Base-by-base conservation (phyloP, 495 filamentous ascomycete species). In the Daldinia concentrica region DNA sequence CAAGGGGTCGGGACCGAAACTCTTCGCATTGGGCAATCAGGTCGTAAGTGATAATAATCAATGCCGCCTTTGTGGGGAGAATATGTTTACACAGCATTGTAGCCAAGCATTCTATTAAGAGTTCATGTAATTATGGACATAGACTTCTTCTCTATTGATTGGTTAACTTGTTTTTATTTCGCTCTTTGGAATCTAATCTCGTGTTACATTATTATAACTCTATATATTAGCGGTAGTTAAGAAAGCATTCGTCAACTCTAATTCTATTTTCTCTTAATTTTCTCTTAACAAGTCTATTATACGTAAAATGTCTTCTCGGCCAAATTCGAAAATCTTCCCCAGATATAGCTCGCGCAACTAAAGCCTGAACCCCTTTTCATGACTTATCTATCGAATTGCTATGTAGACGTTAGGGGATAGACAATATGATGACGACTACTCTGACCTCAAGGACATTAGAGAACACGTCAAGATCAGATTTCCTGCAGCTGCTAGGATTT, bases 21-120 rank as follows among this genome's bases (percentile, higher is more conserved):
- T 39, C 24, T n/a, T 55, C 29, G 50, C 58, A 71, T 71, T 57
- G 39, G 57, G 68, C 48, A 70, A 70, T 65, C 37, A 65, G 30
- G 14, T 70, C 68, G 68, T 65, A 30, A 26, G 5, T 55, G 45
- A 69, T 29, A 50, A 43, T 50, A 57, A 26, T 41, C 37, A 50
- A 8, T 26, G 11, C 22, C 45, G 45, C 45, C 17, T 51, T 9
- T 43, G 26, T 32, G 30, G 65, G 50, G 60, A 24, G 6, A 4
- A 22, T 48, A 22, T 48, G 9, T n/a, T n/a, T n/a, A n/a, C n/a
- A 19, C 8, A 3, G 19, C 3, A 32, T 9, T 4, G 29, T 11
- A 19, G 41, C 41, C 17, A 43, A 43, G n/a, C 41, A 17, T 45
- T 22, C 17, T 48, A 2, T 48, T 2, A 24, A 48, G 17, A 11